phyloP scores from a whole-genome alignment of 148 eudicot genomes.

The Bassia scoparia region DNA sequence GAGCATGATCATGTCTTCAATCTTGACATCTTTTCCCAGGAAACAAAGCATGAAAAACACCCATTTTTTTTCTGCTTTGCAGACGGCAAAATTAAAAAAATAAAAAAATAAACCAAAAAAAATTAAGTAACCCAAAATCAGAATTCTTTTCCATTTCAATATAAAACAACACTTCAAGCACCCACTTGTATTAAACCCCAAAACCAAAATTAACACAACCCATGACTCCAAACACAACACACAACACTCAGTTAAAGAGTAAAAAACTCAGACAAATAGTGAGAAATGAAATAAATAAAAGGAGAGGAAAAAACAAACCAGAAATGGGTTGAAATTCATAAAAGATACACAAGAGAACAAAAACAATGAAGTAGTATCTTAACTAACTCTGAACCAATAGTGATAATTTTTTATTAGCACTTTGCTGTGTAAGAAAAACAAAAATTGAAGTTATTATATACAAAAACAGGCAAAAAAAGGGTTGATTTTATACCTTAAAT shows the following conservation, averaged over 20 bases:
- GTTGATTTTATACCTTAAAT: too few relatives aligned
- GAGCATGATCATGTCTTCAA: conserved; percentile 47
- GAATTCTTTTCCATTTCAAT: background rate
- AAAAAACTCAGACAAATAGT: conserved; percentile 7
- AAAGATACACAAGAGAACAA: conserved; percentile 27
- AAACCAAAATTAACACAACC: too few relatives aligned
- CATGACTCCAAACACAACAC: background rate
- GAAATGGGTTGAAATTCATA: conserved; percentile 1
- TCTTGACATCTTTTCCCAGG: conserved; percentile 31
- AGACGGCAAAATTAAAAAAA: conserved; percentile 5
- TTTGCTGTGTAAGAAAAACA: conserved; percentile 4
- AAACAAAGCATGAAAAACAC: conserved; percentile 37
- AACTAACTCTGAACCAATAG: conserved; percentile 21
- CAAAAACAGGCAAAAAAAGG: too few relatives aligned
- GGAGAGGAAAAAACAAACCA: background rate
- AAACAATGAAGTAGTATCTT: conserved; percentile 32
- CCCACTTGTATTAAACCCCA: conserved; percentile 18
- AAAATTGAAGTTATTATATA: too few relatives aligned
- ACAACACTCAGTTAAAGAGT: background rate
- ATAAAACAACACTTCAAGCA: conserved; percentile 12
- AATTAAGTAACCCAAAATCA: background rate
- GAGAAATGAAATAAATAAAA: background rate
- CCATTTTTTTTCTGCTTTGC: conserved; percentile 21
- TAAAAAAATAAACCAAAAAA: background rate
- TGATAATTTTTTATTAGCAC: background rate